phyloP scores from a whole-genome alignment of 192 early-diverging fungal species.

The Endogone sp. region DNA sequence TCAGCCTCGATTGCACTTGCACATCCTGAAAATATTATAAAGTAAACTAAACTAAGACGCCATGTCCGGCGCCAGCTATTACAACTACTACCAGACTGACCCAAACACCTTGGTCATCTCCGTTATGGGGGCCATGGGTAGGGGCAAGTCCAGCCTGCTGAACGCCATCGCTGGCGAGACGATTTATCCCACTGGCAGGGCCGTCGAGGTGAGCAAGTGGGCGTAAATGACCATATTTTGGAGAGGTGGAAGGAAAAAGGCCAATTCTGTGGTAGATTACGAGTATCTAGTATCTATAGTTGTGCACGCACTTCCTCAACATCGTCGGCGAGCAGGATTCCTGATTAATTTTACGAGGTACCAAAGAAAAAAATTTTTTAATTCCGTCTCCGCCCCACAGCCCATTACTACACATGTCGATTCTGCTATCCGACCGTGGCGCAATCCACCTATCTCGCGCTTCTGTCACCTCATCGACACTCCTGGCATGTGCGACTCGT shows the following conservation, averaged over 20 bases:
- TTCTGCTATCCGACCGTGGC: constrained; percentile 20
- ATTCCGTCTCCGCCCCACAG: constrained; percentile 15
- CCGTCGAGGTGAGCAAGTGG: constrained; percentile 27
- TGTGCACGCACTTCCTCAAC: background rate
- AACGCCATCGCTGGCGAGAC: constrained; percentile 46
- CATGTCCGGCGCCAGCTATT: too few species aligned
- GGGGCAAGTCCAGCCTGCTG: constrained; percentile 45
- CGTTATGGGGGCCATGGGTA: constrained; percentile 41
- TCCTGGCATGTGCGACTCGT: constrained; percentile 45
- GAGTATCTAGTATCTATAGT: too few species aligned
- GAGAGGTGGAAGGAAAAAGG: too few species aligned
- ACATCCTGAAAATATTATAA: too few species aligned
- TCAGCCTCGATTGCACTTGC: too few species aligned
- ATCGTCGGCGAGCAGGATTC: too few species aligned
- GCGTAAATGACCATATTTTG: too few species aligned
- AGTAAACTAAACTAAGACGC: too few species aligned
- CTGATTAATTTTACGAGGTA: too few species aligned
- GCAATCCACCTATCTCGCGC: constrained; percentile 4
- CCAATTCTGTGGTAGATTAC: background rate
- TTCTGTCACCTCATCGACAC: constrained; percentile 33
- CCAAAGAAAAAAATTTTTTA: too few species aligned
- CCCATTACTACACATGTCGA: constrained; percentile 22
- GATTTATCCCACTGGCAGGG: constrained; percentile 38
- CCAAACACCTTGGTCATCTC: constrained; percentile 22
- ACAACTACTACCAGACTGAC: constrained; percentile 3